These are phyloP conservation scores for Fusarium annulatum DNA, from an alignment of 2,329 filamentous ascomycete species.

Conservation along the genomic window DNA sequence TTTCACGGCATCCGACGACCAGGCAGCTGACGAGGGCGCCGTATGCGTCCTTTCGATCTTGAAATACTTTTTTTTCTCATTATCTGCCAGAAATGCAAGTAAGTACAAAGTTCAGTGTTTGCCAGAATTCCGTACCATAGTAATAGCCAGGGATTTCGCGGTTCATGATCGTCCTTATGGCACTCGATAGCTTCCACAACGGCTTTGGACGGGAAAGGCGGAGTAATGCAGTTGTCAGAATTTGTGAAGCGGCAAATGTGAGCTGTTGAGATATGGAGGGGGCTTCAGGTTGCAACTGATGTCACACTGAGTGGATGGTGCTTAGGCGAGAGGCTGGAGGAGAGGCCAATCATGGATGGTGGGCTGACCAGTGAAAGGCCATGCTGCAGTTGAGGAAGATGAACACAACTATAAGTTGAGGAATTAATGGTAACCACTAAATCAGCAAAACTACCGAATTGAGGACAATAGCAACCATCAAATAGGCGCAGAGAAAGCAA, in stretches of 20 bases:
- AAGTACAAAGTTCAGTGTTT: neutral
- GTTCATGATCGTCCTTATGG: constrained; percentile 43
- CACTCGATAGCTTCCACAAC: neutral
- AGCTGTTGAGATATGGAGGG: neutral
- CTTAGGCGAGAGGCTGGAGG: neutral
- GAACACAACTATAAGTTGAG: neutral
- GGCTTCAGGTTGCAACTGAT: neutral
- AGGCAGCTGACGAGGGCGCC: constrained; percentile 62
- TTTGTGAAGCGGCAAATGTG: neutral
- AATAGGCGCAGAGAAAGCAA: neutral
- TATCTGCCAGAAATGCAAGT: constrained; percentile 52
- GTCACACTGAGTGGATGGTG: neutral
- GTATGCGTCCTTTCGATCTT: constrained; percentile 70
- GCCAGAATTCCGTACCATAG: constrained; percentile 55
- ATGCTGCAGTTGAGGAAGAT: neutral
- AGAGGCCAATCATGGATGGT: neutral
- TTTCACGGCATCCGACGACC: constrained; percentile 69
- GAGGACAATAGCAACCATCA: too few relatives aligned
- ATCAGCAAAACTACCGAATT: neutral
- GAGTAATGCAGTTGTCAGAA: neutral
- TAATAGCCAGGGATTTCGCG: constrained; percentile 64
- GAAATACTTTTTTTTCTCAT: constrained; percentile 73
- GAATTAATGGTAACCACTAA: neutral
- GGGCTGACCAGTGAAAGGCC: neutral
- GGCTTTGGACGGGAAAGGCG: neutral